Evolutionary conservation across 148 eudicot genomes (phyloP).

Genomic region (Cornus suecica): DNA sequence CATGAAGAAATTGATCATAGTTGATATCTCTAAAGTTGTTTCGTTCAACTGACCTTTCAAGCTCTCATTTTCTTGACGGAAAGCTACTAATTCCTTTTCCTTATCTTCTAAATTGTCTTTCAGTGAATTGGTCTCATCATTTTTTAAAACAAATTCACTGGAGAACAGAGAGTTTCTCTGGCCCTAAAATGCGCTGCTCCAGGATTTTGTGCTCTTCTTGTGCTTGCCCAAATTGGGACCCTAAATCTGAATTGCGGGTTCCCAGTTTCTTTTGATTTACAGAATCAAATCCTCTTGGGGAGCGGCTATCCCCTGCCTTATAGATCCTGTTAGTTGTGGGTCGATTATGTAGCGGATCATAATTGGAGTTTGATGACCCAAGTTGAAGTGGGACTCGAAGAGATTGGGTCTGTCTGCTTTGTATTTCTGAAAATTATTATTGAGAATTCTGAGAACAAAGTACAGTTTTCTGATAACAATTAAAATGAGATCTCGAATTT

Average conservation of each 20-base stretch:
- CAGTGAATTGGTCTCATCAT: conserved; percentile 40
- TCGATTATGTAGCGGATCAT: conserved; percentile 60
- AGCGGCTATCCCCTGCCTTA: conserved; percentile 52
- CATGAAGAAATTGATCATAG: no score
- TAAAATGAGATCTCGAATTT: no score
- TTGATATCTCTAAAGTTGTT: no score
- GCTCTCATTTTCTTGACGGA: conserved; percentile 39
- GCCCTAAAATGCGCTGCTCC: conserved; percentile 43
- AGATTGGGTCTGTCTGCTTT: no score
- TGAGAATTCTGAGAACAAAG: no score
- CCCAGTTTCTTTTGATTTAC: conserved; percentile 67
- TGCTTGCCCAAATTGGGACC: conserved; percentile 84
- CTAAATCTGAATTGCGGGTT: conserved; percentile 70
- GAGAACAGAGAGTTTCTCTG: conserved; percentile 22
- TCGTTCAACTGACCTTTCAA: no score
- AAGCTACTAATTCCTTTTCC: conserved; percentile 29
- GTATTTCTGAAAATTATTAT: no score
- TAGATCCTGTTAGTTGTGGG: conserved; percentile 51
- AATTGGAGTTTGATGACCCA: conserved; percentile 61
- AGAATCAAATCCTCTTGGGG: conserved; percentile 68
- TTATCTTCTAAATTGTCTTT: conserved; percentile 41
- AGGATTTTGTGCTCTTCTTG: conserved; percentile 78
- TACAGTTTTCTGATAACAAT: no score
- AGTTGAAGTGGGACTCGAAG: conserved; percentile 40
- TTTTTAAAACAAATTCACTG: no score